phyloP scores from a whole-genome alignment of 2,329 filamentous ascomycete genomes.

The Fonsecaea multimorphosa region DNA sequence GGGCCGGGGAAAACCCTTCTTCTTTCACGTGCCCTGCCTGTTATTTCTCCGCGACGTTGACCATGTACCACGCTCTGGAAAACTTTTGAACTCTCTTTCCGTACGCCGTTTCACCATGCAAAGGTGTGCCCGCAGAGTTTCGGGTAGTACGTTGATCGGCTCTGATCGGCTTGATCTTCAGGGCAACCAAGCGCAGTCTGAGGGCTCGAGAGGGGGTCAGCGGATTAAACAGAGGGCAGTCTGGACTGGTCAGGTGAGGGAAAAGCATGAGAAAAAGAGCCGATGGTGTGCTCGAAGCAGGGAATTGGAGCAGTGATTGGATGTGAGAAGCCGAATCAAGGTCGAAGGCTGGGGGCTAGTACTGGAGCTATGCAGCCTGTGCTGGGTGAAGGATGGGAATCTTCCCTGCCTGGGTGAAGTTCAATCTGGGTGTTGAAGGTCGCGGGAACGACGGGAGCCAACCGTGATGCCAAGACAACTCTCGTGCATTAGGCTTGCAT shows the following conservation, averaged over 20 bases:
- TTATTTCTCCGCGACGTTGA: conserved; percentile 1
- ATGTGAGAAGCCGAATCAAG: conserved; percentile 12
- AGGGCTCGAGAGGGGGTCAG: conserved; percentile 6
- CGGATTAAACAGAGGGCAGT: conserved; percentile 12
- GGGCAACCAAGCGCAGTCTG: neutral
- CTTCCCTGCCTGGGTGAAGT: conserved; percentile 29
- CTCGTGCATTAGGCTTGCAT: conserved; percentile 29
- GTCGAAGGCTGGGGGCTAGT: conserved; percentile 25
- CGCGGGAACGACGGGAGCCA: conserved; percentile 36
- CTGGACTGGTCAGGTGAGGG: conserved; percentile 18
- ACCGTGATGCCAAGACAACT: conserved; percentile 36
- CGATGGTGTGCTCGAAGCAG: conserved; percentile 25
- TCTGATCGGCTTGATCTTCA: conserved; percentile 12
- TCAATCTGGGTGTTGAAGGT: conserved; percentile 33
- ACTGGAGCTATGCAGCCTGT: conserved; percentile 29
- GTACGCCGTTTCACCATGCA: conserved; percentile 19
- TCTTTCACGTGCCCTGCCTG: neutral
- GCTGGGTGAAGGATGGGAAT: conserved; percentile 19
- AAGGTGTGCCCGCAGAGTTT: conserved; percentile 1
- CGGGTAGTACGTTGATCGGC: conserved; percentile 4
- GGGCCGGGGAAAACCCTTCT: neutral
- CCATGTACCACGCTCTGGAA: conserved; percentile 16
- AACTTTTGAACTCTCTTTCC: conserved; percentile 11
- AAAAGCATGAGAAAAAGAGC: conserved; percentile 12
- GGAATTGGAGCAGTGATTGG: conserved; percentile 29